These are phyloP conservation scores for Fusarium mangiferae DNA, from an alignment of 2,329 filamentous ascomycete genomes.

Conservation along the genomic window DNA sequence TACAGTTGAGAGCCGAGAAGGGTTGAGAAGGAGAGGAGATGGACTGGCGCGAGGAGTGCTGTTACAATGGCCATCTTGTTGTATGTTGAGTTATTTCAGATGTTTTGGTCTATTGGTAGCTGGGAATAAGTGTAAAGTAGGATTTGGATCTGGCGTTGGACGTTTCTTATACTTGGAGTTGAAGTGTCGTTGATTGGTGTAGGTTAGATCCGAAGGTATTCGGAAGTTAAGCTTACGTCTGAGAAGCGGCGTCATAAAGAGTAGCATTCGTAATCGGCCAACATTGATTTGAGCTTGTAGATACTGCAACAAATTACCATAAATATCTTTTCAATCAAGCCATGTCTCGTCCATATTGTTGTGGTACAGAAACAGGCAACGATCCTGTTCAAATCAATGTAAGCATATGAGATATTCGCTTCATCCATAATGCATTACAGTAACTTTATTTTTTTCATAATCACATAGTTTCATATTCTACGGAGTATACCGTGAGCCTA, in stretches of 20 bases:
- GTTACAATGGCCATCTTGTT: conserved; percentile 34
- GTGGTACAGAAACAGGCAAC: no score
- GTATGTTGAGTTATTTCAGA: no score
- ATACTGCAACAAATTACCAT: neutral
- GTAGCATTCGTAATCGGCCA: neutral
- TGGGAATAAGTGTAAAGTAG: no score
- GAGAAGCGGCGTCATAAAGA: neutral
- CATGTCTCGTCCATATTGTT: neutral
- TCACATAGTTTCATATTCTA: no score
- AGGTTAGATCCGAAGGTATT: conserved; percentile 38
- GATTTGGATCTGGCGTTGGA: neutral
- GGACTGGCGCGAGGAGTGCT: conserved; percentile 47
- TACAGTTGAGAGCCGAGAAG: conserved; percentile 54
- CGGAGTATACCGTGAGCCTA: no score
- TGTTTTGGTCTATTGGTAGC: no score
- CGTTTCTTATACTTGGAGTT: conserved; percentile 12
- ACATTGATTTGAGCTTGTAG: neutral
- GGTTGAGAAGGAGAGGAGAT: conserved; percentile 53
- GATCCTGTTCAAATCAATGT: neutral
- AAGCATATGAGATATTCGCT: fast-evolving
- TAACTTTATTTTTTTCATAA: no score
- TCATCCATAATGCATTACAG: neutral
- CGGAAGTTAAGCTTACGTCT: conserved; percentile 32
- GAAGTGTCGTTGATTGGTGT: neutral
- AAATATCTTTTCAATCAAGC: neutral